Base-by-base conservation (phyloP, 1,139 yeast species). In the Yamadazyma jaroonii region DNA sequence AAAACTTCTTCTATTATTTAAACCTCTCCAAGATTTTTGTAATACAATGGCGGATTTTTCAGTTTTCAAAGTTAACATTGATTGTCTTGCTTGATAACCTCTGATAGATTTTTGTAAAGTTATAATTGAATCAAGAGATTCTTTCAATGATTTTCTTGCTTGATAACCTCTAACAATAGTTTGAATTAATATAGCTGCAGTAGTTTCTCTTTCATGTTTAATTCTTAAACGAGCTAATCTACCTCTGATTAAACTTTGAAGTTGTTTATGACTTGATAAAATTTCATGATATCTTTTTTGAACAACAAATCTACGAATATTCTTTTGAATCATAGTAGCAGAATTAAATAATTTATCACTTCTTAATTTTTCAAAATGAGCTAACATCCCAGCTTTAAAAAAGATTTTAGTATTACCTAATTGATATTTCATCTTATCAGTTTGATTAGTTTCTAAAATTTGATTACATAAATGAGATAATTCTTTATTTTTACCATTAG, bases 351-450 rank as follows among this genome's bases (percentile, higher is more conserved):
- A 75, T 52, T 88, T 85, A 49, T 84, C 88, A 20, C 88, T 67
- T 60, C 97, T 81, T 52, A 84, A 65, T 49, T 88, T 88, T 64
- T 92, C 98, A 48, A 92, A 77, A 48, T 83, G 84, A 13, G 97
- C 98, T 56, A 92, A 74, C 73, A 92, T 88, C 53, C 98, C 98
- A 27, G 97, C 95, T 59, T 90, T 89, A 72, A 92, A 92, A 64
- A 92, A 92, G 34, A 92, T 88, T 61, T 92, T 92, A 29, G 96
- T 85, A 52, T 81, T 77, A 65, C 94, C 94, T 46, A 87, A 72
- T 63, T 92, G 97, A 58, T 84, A 90, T 53, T 84, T 86, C 36
- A 72, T 70, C 35, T 67, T 68, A 49, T 83, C 84, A 24, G 80
- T 75, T 36, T 87, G 79, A 32, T 85, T 78, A 26, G 71, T 65